Conservation (phyloP, 176 grass and related monocot species). For the Calamus simplicifolius region DNA sequence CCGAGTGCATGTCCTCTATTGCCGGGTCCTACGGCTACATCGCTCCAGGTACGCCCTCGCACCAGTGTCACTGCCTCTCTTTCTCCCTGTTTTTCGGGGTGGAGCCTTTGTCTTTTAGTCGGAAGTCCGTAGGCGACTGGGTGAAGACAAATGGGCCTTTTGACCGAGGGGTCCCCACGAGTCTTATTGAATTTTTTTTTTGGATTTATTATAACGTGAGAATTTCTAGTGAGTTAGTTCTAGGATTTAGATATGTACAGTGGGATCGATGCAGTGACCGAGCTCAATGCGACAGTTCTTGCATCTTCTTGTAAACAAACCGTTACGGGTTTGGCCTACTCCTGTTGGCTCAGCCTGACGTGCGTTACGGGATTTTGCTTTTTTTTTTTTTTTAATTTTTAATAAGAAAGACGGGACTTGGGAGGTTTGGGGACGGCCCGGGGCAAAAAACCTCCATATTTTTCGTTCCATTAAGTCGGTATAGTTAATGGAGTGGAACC, state of each 20-base stretch:
- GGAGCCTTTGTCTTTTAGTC: not conserved
- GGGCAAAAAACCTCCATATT: no score
- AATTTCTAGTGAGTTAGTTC: not conserved
- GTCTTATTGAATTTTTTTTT: not conserved
- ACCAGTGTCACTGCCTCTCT: not conserved
- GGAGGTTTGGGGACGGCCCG: no score
- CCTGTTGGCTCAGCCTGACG: no score
- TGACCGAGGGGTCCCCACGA: not conserved
- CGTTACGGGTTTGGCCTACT: no score
- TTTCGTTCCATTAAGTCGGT: no score
- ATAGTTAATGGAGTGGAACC: no score
- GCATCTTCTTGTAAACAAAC: not conserved
- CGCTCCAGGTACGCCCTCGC: conserved; percentile 52
- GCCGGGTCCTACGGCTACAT: conserved; percentile 96
- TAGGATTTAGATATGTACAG: not conserved
- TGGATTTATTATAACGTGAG: not conserved
- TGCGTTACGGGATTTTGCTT: no score
- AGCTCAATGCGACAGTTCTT: not conserved
- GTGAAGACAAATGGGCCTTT: conserved; percentile 3
- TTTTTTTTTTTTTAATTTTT: no score
- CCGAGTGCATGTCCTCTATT: conserved; percentile 83
- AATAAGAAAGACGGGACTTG: no score
- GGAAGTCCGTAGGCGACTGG: conserved; percentile 18
- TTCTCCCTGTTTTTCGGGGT: not conserved
- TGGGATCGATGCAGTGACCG: not conserved